Evolutionary conservation across 2,329 filamentous ascomycete species (phyloP).

Genomic region (Paraphoma chrysanthemicola): DNA sequence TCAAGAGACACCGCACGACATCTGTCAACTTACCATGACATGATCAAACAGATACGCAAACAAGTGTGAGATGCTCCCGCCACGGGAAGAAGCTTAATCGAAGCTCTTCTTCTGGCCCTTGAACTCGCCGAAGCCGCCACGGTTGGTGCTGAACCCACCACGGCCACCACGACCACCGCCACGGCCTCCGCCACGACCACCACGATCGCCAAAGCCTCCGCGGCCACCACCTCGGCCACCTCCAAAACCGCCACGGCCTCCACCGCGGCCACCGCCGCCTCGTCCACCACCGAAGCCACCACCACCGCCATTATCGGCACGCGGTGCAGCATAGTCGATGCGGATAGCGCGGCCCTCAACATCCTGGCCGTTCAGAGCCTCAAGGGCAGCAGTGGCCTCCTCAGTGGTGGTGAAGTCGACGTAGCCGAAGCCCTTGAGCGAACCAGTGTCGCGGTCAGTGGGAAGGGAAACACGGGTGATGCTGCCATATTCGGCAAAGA

Average conservation of each 20-base stretch:
- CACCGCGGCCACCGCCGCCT: constrained; percentile 57
- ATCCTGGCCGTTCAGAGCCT: constrained; percentile 73
- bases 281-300: constrained; percentile 61
- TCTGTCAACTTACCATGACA: constrained; percentile 34
- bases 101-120: constrained; percentile 83
- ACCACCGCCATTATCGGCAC: constrained; percentile 64
- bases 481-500: constrained; percentile 74
- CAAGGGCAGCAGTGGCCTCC: constrained; percentile 78
- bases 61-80: neutral
- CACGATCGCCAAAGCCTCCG: constrained; percentile 51
- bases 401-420: constrained; percentile 83
- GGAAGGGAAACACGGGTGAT: constrained; percentile 85
- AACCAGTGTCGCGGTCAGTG: constrained; percentile 83
- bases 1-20: constrained; percentile 8
- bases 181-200: constrained; percentile 57
- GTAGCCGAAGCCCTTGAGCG: constrained; percentile 92
- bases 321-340: constrained; percentile 80
- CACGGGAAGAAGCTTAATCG: constrained; percentile 32
- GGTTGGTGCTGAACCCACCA: constrained; percentile 54
- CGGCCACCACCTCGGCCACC: constrained; percentile 59
- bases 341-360: constrained; percentile 77
- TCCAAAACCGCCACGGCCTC: constrained; percentile 50
- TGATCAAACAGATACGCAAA: constrained; percentile 27
- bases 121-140: constrained; percentile 70
- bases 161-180: constrained; percentile 57